phyloP scores from a whole-genome alignment of 2,329 filamentous ascomycete genomes.

The Rhynchosporium agropyri region DNA sequence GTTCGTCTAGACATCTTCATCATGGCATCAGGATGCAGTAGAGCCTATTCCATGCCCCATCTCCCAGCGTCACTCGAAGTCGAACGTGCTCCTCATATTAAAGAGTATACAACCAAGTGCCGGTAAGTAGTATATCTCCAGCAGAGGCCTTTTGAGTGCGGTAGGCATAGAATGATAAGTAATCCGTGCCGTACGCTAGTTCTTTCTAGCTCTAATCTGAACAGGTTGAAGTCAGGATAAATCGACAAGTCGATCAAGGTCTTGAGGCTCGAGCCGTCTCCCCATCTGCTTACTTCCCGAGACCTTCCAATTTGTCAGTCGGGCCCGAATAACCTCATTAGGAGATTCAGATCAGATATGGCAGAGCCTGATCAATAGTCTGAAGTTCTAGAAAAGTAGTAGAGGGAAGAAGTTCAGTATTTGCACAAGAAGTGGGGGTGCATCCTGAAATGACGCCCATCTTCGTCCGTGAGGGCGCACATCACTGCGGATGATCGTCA shows the following conservation, averaged over 20 bases:
- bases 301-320: background rate
- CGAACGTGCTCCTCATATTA: background rate
- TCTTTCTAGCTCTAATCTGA: no score
- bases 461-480: background rate
- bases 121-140: background rate
- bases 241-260: background rate
- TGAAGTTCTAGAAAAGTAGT: slow-evolving; percentile 1
- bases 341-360: background rate
- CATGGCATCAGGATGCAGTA: background rate
- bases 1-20: background rate
- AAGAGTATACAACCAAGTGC: background rate
- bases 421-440: slow-evolving; percentile 1
- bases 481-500: background rate
- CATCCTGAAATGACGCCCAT: background rate
- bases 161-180: no score
- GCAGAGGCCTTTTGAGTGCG: background rate
- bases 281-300: background rate
- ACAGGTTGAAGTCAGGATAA: background rate
- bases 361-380: background rate
- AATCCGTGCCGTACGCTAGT: no score
- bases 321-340: no score
- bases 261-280: background rate
- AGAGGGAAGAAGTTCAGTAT: background rate
- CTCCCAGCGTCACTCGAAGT: background rate
- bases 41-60: background rate